Conservation (phyloP, 2,329 filamentous ascomycete genomes). For the Hypoxylon sp. region DNA sequence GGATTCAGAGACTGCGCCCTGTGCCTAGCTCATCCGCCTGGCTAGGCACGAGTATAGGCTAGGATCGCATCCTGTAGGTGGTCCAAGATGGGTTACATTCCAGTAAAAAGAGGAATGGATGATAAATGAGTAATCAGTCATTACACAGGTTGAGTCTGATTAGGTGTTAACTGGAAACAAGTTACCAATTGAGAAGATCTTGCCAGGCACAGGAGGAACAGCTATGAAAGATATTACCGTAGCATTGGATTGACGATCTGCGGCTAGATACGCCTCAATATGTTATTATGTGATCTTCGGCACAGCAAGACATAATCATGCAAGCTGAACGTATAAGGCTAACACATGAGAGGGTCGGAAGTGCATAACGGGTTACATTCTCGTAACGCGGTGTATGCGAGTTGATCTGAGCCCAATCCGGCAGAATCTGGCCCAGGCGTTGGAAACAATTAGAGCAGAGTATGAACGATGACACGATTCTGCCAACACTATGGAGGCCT, state of each 20-base stretch:
- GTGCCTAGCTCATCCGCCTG: slow-evolving; percentile 37
- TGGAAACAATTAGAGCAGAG: slow-evolving; percentile 4
- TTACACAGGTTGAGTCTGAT: slow-evolving; percentile 15
- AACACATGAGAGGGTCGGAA: slow-evolving; percentile 17
- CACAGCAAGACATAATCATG: slow-evolving; percentile 26
- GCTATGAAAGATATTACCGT: slow-evolving; percentile 28
- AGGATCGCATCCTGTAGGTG: slow-evolving; percentile 36
- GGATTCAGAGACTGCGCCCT: slow-evolving; percentile 40
- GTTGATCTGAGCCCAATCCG: slow-evolving; percentile 7
- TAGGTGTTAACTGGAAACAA: slow-evolving; percentile 9
- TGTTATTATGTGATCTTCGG: slow-evolving; percentile 12
- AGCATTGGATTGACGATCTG: slow-evolving; percentile 30
- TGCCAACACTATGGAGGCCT: neutral
- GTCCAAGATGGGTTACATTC: slow-evolving; percentile 32
- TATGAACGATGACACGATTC: slow-evolving; percentile 14
- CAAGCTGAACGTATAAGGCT: slow-evolving; percentile 27
- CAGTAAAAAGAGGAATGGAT: slow-evolving; percentile 26
- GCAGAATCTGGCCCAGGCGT: slow-evolving; percentile 9
- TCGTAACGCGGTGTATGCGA: slow-evolving; percentile 12
- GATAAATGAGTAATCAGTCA: slow-evolving; percentile 15
- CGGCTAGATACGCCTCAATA: slow-evolving; percentile 22
- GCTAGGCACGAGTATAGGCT: slow-evolving; percentile 32
- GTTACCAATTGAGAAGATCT: slow-evolving; percentile 17
- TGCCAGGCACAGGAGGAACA: slow-evolving; percentile 23
- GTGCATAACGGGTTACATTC: slow-evolving; percentile 6